These are phyloP conservation scores for Annulohypoxylon nitens DNA, from an alignment of 495 filamentous ascomycete genomes.

Conservation along the genomic window DNA sequence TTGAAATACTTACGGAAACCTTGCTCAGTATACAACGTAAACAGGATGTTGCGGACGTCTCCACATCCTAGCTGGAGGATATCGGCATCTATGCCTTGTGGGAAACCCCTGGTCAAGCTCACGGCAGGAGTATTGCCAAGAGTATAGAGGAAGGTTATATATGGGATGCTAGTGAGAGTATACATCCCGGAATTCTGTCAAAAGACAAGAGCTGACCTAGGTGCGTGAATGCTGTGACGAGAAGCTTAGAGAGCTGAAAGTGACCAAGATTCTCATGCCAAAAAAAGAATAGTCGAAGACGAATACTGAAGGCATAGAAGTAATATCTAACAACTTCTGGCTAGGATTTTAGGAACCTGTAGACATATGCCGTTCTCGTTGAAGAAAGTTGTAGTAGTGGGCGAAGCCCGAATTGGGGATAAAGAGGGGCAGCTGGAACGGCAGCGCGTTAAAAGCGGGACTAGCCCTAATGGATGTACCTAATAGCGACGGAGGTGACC, in stretches of 20 bases:
- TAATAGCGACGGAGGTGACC: not conserved
- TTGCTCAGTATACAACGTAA: slow-evolving; percentile 47
- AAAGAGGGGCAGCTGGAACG: not conserved
- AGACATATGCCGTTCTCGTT: not conserved
- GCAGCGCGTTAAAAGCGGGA: not conserved
- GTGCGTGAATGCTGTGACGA: no score
- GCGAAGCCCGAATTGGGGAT: not conserved
- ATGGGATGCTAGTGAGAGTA: slow-evolving; percentile 21
- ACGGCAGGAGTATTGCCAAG: slow-evolving; percentile 51
- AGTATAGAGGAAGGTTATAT: slow-evolving; percentile 37
- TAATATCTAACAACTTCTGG: not conserved
- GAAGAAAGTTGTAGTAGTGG: not conserved
- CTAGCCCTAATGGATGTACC: not conserved
- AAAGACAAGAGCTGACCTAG: no score
- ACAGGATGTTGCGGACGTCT: slow-evolving; percentile 52
- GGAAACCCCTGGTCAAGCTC: slow-evolving; percentile 47
- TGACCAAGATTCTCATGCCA: not conserved
- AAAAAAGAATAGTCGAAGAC: not conserved
- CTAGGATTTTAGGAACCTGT: not conserved
- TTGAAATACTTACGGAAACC: slow-evolving; percentile 33
- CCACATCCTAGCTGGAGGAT: slow-evolving; percentile 54
- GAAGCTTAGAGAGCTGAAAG: no score
- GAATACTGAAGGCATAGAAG: no score
- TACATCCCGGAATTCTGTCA: slow-evolving; percentile 28
- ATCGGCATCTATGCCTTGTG: slow-evolving; percentile 44